Base-by-base conservation (phyloP, 2,329 filamentous ascomycete species). In the Cordyceps fumosorosea region DNA sequence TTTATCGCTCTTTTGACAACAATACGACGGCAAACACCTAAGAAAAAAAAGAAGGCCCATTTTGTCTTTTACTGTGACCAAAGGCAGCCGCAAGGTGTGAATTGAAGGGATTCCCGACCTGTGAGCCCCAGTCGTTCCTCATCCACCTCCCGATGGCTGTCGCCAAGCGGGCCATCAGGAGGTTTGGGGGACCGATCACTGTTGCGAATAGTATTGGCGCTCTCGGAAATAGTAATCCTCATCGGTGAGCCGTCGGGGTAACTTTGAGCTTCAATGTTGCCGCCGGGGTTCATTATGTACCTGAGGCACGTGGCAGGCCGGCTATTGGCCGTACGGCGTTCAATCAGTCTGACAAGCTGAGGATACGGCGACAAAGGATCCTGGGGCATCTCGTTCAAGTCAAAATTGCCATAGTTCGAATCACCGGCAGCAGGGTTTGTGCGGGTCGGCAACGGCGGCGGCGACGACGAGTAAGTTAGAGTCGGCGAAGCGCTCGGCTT, bases 11-110 rank as follows among this genome's bases (percentile, higher is more conserved):
- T 8, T 4, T 5, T 14, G 40, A 45, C 20, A 45, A 48, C 14
- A 55, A 6, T 20, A 53, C 20, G 22, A 22, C 18, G 37, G 44
- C 26, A 48, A 55, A 61, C 59, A 51, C 42, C 42, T 26, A 44
- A 20, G 5, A 20, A 29, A 14, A 47, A 12, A 60, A 26, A 7
- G 7, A 20, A 34, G 16, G 8, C 50, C 29, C 50, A 34, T 20
- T 8, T 10, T 12, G 4, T 29, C 37, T 2, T 53, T 60, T 54
- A 60, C 42, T 60, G 57, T 50, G 77, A 82, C 81, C 81, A 84
- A 65, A 82, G 74, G 65, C 82, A 84, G 10, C 79, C 81, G 60
- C 82, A 84, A 42, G 78, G 74, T 62, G 78, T 82, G 61, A 83
- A 71, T 55, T 81, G 76, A 24, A 67, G 60, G 22, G n/a, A 32